Conservation (phyloP, 148 eudicot genomes). For the Rhododendron molle region DNA sequence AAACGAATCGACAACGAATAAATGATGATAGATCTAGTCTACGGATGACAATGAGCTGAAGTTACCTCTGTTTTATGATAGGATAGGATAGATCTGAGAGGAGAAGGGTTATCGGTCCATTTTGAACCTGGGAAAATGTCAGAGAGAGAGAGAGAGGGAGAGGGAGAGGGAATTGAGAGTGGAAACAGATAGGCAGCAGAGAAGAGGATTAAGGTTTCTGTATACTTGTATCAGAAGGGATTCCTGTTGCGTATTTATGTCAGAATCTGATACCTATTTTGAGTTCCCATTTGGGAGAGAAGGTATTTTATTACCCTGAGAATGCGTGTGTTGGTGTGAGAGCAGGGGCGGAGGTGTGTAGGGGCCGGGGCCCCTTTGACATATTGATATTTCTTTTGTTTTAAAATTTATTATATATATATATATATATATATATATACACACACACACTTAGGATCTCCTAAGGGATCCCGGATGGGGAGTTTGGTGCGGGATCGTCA, state of each 20-base stretch:
- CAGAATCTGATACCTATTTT: background rate
- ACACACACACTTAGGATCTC: too few species aligned
- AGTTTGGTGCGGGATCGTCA: too few species aligned
- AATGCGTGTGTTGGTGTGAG: background rate
- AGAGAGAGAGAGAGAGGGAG: background rate
- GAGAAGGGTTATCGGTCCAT: background rate
- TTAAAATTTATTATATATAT: too few species aligned
- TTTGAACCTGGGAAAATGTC: background rate
- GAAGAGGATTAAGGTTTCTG: background rate
- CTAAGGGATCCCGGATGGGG: too few species aligned
- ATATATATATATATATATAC: too few species aligned
- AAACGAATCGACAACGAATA: background rate
- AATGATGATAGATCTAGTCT: background rate
- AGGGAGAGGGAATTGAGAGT: slow-evolving; percentile 1
- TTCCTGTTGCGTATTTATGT: background rate
- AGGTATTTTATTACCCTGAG: too few species aligned
- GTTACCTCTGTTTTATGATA: background rate
- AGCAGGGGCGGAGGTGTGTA: background rate
- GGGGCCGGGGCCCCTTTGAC: too few species aligned
- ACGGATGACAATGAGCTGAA: background rate
- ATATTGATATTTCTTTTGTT: too few species aligned
- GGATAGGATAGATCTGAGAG: background rate
- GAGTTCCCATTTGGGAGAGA: background rate
- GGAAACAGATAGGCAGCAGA: background rate
- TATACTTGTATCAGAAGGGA: background rate